Evolutionary conservation across 208 protist species (phyloP).

Genomic region (Wallacemonas sp.): DNA sequence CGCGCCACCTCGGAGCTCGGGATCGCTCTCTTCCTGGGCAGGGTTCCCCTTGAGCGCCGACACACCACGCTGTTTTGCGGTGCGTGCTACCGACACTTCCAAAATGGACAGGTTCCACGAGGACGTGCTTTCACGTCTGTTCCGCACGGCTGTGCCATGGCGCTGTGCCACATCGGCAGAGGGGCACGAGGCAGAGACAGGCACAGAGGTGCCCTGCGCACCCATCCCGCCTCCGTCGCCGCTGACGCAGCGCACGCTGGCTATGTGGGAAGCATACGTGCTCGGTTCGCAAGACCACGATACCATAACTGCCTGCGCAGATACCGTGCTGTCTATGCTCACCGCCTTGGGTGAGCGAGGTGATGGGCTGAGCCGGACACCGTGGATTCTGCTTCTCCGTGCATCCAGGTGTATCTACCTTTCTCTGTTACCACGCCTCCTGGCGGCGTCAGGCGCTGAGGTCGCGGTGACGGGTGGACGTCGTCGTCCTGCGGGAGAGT

Average conservation of each 20-base stretch:
- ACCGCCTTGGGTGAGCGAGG: not conserved
- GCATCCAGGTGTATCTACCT: not conserved
- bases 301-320: not conserved
- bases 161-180: not conserved
- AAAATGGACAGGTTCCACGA: not conserved
- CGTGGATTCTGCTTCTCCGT: not conserved
- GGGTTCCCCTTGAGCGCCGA: not conserved
- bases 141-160: not conserved
- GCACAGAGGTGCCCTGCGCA: too few species aligned
- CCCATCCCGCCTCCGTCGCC: too few species aligned
- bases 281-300: not conserved
- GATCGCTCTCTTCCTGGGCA: slow-evolving; percentile 1
- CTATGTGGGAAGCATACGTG: slow-evolving; percentile 7
- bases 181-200: too few species aligned
- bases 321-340: not conserved
- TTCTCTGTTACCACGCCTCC: not conserved
- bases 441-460: too few species aligned
- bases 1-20: not conserved
- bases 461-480: too few species aligned
- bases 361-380: not conserved
- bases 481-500: slow-evolving; percentile 5
- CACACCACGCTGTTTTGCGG: not conserved
- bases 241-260: not conserved
- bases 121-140: not conserved
- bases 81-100: not conserved